Percentiles rank a stretch among this genome's conserved stretches.
Conservation (phyloP, 306 rosid species). For the cucumber (Cucumis sativus) region Cucumber_9930_V3 NC_026660.2:25280001-25280500, state of each 20-base stretch:
- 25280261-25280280: slow-evolving; percentile 91
- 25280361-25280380: slow-evolving; percentile 44
- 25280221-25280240: slow-evolving; percentile 45
- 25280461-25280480: slow-evolving; percentile 63
- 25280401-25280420: slow-evolving; percentile 80
- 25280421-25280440: slow-evolving; percentile 96
- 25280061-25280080: slow-evolving; percentile 54
- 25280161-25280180: slow-evolving; percentile 8
- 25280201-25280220: neutral
- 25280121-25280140: slow-evolving; percentile 57
- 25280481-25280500: slow-evolving; percentile 69
- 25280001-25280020: neutral
- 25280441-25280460: slow-evolving; percentile 68
- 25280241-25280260: slow-evolving; percentile 95
- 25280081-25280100: slow-evolving; percentile 85
- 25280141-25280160: slow-evolving; percentile 58
- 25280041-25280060: neutral
- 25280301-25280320: slow-evolving; percentile 79
- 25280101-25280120: slow-evolving; percentile 58
- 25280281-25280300: slow-evolving; percentile 64
- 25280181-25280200: slow-evolving; percentile 4
- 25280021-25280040: neutral
- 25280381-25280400: slow-evolving; percentile 41
- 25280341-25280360: slow-evolving; percentile 46
- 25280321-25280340: slow-evolving; percentile 44